Conservation (phyloP, 225 moss, liverwort and hornwort genomes). For the Bryoerythrophyllum caledonicum region DNA sequence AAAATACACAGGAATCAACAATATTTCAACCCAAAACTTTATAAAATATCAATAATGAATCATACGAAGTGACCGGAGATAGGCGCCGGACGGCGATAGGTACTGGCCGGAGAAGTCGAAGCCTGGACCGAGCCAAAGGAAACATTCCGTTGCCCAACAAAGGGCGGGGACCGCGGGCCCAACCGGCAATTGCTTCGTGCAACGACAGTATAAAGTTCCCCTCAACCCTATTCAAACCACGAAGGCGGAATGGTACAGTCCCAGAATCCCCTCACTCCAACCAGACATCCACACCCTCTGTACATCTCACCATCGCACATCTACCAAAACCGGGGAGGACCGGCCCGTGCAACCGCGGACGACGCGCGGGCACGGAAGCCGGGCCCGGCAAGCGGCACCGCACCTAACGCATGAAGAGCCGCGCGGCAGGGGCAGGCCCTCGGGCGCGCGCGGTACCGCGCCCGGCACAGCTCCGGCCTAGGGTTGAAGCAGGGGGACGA, state of each 20-base stretch:
- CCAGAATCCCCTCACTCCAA: neutral
- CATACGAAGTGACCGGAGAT: no score
- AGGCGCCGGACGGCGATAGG: no score
- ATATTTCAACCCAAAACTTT: no score
- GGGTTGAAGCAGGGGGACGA: conserved; percentile 28
- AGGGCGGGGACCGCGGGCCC: no score
- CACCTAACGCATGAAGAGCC: neutral
- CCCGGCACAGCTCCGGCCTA: neutral
- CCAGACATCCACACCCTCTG: neutral
- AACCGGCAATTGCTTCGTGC: no score
- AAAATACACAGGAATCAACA: no score
- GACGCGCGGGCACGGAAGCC: neutral
- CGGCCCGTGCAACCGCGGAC: no score
- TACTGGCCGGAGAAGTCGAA: no score
- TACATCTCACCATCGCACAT: neutral
- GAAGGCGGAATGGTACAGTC: neutral
- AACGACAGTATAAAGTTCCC: no score
- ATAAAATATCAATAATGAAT: no score
- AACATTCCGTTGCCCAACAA: no score
- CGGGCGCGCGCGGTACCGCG: neutral
- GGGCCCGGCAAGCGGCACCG: neutral
- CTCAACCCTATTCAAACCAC: neutral
- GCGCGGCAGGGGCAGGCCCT: neutral
- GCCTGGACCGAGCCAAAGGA: no score
- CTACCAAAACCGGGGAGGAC: neutral